These are phyloP conservation scores for Casuarina equisetifolia DNA, from an alignment of 306 rosid genomes.

Conservation along the genomic window DNA sequence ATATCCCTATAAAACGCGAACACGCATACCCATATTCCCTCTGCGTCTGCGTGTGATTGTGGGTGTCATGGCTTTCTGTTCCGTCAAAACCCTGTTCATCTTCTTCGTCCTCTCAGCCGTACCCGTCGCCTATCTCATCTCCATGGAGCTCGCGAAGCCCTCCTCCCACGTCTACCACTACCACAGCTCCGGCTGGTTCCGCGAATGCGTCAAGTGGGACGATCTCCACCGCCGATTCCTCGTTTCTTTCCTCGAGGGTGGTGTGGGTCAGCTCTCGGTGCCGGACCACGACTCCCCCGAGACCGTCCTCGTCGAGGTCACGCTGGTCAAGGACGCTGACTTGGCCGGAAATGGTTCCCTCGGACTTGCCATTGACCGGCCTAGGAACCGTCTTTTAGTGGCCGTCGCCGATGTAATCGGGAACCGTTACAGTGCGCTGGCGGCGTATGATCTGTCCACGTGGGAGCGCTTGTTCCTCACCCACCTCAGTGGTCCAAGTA, in stretches of 20 bases:
- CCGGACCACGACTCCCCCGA: conserved; percentile 26
- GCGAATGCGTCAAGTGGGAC: conserved; percentile 87
- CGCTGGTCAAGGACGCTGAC: conserved; percentile 43
- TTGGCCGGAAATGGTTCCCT: conserved; percentile 71
- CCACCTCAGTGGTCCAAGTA: conserved; percentile 60
- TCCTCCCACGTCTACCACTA: conserved; percentile 65
- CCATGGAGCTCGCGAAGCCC: conserved; percentile 61
- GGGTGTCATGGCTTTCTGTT: conserved; percentile 42
- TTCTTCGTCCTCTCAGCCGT: conserved; percentile 61
- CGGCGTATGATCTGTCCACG: conserved; percentile 72
- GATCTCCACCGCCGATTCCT: conserved; percentile 60
- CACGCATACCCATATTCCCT: not conserved
- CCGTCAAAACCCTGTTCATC: conserved; percentile 41
- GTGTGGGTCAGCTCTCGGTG: conserved; percentile 53
- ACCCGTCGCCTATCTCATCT: conserved; percentile 65
- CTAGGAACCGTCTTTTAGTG: conserved; percentile 64
- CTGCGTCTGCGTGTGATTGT: conserved; percentile 16
- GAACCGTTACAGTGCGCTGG: conserved; percentile 53
- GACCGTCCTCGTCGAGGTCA: conserved; percentile 46
- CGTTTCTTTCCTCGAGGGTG: conserved; percentile 59
- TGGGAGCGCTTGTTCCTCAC: conserved; percentile 74
- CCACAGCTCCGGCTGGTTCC: conserved; percentile 63
- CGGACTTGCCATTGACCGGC: conserved; percentile 55
- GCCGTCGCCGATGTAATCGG: conserved; percentile 57
- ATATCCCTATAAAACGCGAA: not conserved